Evolutionary conservation across 2,329 filamentous ascomycete genomes (phyloP).

Genomic region (Paraphoma sp.): DNA sequence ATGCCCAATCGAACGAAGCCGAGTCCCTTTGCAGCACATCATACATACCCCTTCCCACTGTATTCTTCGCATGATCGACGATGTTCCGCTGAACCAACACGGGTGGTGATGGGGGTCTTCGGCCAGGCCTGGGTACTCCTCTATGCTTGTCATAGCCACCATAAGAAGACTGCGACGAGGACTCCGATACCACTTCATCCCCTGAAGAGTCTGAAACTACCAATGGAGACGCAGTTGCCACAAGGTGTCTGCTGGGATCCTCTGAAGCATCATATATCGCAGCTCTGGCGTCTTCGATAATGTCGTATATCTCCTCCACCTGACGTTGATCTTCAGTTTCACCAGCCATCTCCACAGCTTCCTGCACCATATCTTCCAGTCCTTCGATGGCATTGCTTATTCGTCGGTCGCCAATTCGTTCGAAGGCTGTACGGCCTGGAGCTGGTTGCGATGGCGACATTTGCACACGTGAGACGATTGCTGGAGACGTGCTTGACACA

Average conservation of each 20-base stretch:
- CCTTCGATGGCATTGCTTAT: constrained; percentile 46
- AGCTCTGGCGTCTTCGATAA: constrained; percentile 48
- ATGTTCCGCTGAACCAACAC: background rate
- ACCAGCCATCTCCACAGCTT: constrained; percentile 48
- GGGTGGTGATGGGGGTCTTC: background rate
- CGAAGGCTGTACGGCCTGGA: constrained; percentile 28
- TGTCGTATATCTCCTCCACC: constrained; percentile 47
- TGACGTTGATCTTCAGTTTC: constrained; percentile 39
- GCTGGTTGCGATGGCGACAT: constrained; percentile 29
- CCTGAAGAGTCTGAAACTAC: constrained; percentile 14
- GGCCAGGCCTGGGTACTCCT: background rate
- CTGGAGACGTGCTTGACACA: constrained; percentile 12
- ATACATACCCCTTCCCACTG: background rate
- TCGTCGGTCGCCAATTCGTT: constrained; percentile 17
- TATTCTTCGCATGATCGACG: background rate
- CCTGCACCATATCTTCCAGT: constrained; percentile 52
- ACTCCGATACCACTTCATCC: constrained; percentile 4
- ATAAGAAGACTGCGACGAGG: background rate
- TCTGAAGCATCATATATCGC: constrained; percentile 42
- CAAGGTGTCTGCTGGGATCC: constrained; percentile 25
- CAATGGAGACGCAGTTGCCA: constrained; percentile 30
- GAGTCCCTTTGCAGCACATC: constrained; percentile 17
- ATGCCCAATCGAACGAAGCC: constrained; percentile 39
- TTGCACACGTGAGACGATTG: constrained; percentile 23
- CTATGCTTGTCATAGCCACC: background rate